phyloP scores from a whole-genome alignment of 805 yeast genomes.

The Suhomyces sp. region DNA sequence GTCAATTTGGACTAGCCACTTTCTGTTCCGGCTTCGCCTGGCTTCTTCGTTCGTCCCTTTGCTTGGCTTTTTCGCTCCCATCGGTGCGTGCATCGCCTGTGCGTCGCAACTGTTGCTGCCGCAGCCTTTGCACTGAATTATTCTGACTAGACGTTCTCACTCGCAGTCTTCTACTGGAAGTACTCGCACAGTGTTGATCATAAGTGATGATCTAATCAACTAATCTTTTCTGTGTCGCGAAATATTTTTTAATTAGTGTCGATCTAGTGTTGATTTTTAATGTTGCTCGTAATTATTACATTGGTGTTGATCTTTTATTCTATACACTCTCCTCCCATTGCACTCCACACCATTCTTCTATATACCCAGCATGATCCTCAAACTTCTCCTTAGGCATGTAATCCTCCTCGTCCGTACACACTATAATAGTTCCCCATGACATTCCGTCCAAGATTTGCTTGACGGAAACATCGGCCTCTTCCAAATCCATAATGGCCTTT shows the following conservation, averaged over 20 bases:
- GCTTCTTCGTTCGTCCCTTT: no score
- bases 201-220: background rate
- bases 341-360: constrained; percentile 77
- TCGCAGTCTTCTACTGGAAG: no score
- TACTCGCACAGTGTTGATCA: background rate
- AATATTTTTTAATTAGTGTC: no score
- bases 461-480: constrained; percentile 28
- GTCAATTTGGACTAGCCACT: background rate
- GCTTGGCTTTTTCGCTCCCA: background rate
- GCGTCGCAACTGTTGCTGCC: background rate
- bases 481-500: constrained; percentile 80
- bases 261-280: no score
- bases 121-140: background rate
- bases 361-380: constrained; percentile 66
- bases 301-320: background rate
- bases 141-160: background rate
- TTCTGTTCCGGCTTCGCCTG: background rate
- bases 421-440: constrained; percentile 96
- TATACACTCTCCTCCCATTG: constrained; percentile 67
- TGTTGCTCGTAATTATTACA: background rate
- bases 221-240: no score
- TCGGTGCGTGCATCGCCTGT: background rate
- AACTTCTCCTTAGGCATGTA: constrained; percentile 46
- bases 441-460: constrained; percentile 65
- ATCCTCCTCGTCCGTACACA: constrained; percentile 74